These are phyloP conservation scores for Pseudocercospora macadamiae DNA, from an alignment of 2,329 filamentous ascomycete genomes.

Conservation along the genomic window DNA sequence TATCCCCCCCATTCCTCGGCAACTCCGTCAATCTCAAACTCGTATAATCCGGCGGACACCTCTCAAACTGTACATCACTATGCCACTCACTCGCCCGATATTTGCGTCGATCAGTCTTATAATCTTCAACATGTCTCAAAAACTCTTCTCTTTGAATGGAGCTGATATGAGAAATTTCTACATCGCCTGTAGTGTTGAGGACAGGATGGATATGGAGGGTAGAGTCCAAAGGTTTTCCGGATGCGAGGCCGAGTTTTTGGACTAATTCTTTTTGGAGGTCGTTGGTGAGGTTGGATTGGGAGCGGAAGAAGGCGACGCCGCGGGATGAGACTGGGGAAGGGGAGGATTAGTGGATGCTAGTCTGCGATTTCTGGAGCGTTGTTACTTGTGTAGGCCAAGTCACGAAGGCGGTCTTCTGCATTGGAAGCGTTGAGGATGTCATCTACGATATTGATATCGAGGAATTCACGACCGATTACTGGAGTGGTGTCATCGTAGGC, in stretches of 20 bases:
- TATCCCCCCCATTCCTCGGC: slow-evolving; percentile 59
- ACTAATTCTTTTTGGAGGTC: slow-evolving; percentile 67
- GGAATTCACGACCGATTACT: slow-evolving; percentile 55
- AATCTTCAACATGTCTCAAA: slow-evolving; percentile 36
- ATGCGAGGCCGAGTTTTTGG: slow-evolving; percentile 60
- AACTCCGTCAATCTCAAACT: slow-evolving; percentile 60
- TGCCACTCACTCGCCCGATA: slow-evolving; percentile 44
- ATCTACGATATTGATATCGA: slow-evolving; percentile 37
- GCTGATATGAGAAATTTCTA: slow-evolving; percentile 62
- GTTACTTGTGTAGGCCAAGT: slow-evolving; percentile 61
- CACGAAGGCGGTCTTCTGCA: slow-evolving; percentile 42
- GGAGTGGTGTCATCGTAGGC: slow-evolving; percentile 54
- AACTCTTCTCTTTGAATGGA: slow-evolving; percentile 57
- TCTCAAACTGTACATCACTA: slow-evolving; percentile 68
- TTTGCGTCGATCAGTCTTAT: slow-evolving; percentile 26
- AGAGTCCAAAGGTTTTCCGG: slow-evolving; percentile 60
- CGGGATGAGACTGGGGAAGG: slow-evolving; percentile 62
- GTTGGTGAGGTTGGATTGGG: slow-evolving; percentile 62
- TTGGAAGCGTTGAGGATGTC: slow-evolving; percentile 41
- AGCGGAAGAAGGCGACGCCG: slow-evolving; percentile 70
- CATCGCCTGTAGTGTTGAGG: slow-evolving; percentile 53
- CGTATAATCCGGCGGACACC: slow-evolving; percentile 64
- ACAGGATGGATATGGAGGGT: slow-evolving; percentile 65
- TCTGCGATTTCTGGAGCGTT: not conserved
- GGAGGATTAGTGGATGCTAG: not conserved